Evolutionary conservation across 2,329 filamentous ascomycete genomes (phyloP).

Genomic region (Proliferodiscus dingleyae): DNA sequence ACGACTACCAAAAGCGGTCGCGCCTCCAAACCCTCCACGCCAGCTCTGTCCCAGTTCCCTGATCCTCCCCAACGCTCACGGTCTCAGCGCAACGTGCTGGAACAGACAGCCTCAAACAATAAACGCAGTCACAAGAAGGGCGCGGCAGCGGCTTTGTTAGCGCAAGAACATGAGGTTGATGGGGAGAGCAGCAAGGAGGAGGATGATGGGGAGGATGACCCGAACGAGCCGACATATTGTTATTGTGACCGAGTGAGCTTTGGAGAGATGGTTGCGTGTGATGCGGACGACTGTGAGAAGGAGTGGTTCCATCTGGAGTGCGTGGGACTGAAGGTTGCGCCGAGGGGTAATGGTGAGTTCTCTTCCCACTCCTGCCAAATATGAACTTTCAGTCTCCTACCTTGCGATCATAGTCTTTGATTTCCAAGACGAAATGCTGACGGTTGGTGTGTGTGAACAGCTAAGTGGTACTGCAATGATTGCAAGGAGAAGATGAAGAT

Average conservation of each 20-base stretch:
- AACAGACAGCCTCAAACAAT: slow-evolving; percentile 24
- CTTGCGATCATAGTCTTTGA: background rate
- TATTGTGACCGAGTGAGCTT: slow-evolving; percentile 78
- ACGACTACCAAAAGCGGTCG: slow-evolving; percentile 57
- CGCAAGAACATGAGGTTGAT: slow-evolving; percentile 37
- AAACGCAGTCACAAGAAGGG: slow-evolving; percentile 59
- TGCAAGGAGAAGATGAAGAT: slow-evolving; percentile 28
- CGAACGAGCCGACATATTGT: slow-evolving; percentile 71
- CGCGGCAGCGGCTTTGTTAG: slow-evolving; percentile 34
- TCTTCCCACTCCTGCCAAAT: too few species aligned
- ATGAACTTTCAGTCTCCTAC: too few species aligned
- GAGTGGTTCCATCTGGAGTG: slow-evolving; percentile 85
- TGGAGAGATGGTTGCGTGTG: slow-evolving; percentile 80
- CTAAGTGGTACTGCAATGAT: slow-evolving; percentile 32
- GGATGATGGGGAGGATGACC: slow-evolving; percentile 51
- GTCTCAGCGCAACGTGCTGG: slow-evolving; percentile 43
- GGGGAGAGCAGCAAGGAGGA: slow-evolving; percentile 40
- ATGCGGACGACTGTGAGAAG: slow-evolving; percentile 64
- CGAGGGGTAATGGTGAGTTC: slow-evolving; percentile 48
- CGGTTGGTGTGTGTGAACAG: slow-evolving; percentile 10
- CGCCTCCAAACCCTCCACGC: slow-evolving; percentile 63
- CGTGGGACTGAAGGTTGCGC: slow-evolving; percentile 72
- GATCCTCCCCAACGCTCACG: slow-evolving; percentile 49
- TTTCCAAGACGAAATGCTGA: slow-evolving; percentile 1
- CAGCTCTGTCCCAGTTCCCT: slow-evolving; percentile 54